Base-by-base conservation (phyloP, 179 eudicot species). In the Heliamphora pulchella region DNA sequence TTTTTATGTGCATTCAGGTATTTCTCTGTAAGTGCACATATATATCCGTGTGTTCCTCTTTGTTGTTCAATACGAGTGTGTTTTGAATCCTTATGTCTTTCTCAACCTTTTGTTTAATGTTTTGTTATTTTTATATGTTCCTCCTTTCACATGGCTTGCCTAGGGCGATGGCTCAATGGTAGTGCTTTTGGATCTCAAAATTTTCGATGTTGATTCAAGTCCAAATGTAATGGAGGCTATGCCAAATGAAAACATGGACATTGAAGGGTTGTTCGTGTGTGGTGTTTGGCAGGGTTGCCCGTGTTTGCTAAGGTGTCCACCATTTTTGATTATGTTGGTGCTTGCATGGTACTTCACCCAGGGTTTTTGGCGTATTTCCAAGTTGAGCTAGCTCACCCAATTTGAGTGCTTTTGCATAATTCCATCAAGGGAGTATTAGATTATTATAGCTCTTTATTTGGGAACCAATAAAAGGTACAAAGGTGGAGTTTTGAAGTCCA, bases 161-260 rank as follows among this genome's bases (percentile, higher is more conserved):
- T 95, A 5, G 97, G 97, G 31, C 53, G 97, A 94, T 79, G 87
- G 86, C 72, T 91, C 93, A 41, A 85, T 82, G 57, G 89, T 87
- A 80, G 87, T 94, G 14, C 69, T 84, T 61, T 64, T 89, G 70
- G 91, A 93, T 85, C 84, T 82, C 18, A 79, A 82, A 57, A 86
- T 81, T 82, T 64, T 91, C n/a, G 79, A 86, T 48, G 55, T 75
- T 31, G 94, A 84, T 74, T 72, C 83, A 20, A 86, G 78, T 71
- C 67, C 88, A 61, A 86, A 70, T 57, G 69, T 70, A 8, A 41
- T 5, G 10, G 86, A 82, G 64, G 61, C 79, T 9, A 74, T 80
- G 53, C 71, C 86, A 31, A 81, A 80, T 70, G 83, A 77, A 77
- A 75, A 31, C 50, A 71, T 44, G 74, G 81, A 14, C 31, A n/a